Evolutionary conservation across 1,284 basidiomycete genomes (phyloP), one percentile per base, ranked within the genome.

Genomic region (Austropuccinia psidii): DNA sequence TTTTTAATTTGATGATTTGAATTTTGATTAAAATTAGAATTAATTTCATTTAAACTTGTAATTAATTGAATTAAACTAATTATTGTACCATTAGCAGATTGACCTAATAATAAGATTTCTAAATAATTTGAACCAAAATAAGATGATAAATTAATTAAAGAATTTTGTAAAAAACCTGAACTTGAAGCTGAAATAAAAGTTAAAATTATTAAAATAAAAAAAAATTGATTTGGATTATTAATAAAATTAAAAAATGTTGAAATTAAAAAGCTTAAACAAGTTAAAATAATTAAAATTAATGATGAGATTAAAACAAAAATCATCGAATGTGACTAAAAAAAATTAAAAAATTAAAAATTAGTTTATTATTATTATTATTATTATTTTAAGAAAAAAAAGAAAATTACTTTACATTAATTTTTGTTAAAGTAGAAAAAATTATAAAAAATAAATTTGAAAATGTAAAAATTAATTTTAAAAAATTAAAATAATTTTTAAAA

Each of bases 91-190:
- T 79, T 76, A 35, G 77, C 77, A 11, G 77, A 77, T 65, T 80
- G 79, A 5, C 79, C 79, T 5, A 69, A 75, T 45, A 80, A 68
- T 43, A 79, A 77, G 24, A 75, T 77, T 57, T 79, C 77, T n/a
- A 80, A 74, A 72, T 76, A 79, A 29, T 61, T 54, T 13, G 79
- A 76, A 9, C 77, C 78, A 58, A 78, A 79, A 31, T 74, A 75
- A 9, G 77, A 64, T 7, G 77, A 77, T 7, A 78, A 74, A 19
- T 77, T 77, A 13, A 39, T 68, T 17, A 68, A 49, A 11, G 50
- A 55, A 17, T 52, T 68, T 45, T 68, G 66, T 11, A 68, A 21
- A 37, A 35, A 54, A 4, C 50, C 37, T 19, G 66, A 68, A 19
- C 66, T 43, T 27, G 57, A 31, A 9, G 66, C 66, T 45, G 54